Evolutionary conservation across 2,329 filamentous ascomycete genomes (phyloP).

Genomic region (Fusarium haematococcum): DNA sequence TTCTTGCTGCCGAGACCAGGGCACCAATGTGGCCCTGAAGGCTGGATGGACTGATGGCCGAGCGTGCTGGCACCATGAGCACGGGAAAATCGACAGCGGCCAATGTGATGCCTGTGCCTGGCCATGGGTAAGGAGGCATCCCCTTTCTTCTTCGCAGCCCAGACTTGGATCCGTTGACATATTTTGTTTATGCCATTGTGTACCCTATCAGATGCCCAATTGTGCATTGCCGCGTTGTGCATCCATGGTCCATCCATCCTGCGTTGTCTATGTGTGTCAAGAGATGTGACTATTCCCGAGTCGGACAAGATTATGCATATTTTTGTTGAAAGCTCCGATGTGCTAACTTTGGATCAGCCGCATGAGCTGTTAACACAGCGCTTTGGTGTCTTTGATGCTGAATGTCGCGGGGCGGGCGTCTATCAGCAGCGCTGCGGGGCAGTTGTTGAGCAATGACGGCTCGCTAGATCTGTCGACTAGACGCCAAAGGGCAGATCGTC

Average conservation of each 20-base stretch:
- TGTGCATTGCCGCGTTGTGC: slow-evolving; percentile 16
- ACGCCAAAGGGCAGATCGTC: slow-evolving; percentile 16
- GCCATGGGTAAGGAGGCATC: slow-evolving; percentile 6
- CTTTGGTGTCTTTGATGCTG: slow-evolving; percentile 30
- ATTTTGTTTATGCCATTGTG: slow-evolving; percentile 43
- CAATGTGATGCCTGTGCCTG: slow-evolving; percentile 41
- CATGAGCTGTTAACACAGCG: slow-evolving; percentile 19
- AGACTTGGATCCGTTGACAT: slow-evolving; percentile 25
- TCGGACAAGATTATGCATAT: slow-evolving; percentile 29
- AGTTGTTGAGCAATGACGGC: background rate
- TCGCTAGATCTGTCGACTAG: slow-evolving; percentile 16
- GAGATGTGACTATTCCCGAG: slow-evolving; percentile 17
- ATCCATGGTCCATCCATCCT: slow-evolving; percentile 3
- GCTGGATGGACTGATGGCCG: slow-evolving; percentile 40
- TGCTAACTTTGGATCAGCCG: slow-evolving; percentile 38
- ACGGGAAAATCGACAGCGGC: slow-evolving; percentile 32
- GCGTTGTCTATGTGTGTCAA: slow-evolving; percentile 3
- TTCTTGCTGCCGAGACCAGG: slow-evolving; percentile 34
- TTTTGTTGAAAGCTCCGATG: slow-evolving; percentile 16
- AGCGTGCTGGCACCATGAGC: slow-evolving; percentile 33
- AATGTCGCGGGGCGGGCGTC: slow-evolving; percentile 16
- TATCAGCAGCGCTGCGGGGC: slow-evolving; percentile 22
- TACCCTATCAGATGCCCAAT: slow-evolving; percentile 27
- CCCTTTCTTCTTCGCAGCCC: slow-evolving; percentile 24
- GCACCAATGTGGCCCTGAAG: slow-evolving; percentile 7